These are phyloP conservation scores for Starmerella cellae DNA, from an alignment of 805 yeast species.

Conservation along the genomic window DNA sequence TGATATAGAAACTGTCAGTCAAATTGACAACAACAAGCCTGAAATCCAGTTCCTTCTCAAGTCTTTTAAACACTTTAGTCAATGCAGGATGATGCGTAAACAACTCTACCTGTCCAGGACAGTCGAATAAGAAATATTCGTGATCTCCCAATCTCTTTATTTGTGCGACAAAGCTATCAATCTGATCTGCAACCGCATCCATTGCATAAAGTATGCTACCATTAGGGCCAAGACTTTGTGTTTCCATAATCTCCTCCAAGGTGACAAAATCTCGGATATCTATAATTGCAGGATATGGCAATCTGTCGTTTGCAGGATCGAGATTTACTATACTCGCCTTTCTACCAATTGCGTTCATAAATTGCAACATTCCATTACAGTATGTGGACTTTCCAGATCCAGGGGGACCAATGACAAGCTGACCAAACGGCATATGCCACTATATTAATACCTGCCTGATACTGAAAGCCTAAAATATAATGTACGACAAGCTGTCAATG, in stretches of 20 bases:
- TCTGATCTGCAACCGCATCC: conserved; percentile 46
- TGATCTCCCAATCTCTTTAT: conserved; percentile 43
- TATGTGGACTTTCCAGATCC: conserved; percentile 96
- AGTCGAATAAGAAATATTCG: conserved; percentile 62
- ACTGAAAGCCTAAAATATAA: too few species aligned
- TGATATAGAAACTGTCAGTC: conserved; percentile 68
- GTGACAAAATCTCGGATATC: conserved; percentile 69
- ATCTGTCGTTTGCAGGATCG: conserved; percentile 78
- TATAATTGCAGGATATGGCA: conserved; percentile 58
- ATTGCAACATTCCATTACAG: conserved; percentile 83
- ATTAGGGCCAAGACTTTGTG: conserved; percentile 62
- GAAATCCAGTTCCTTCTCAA: conserved; percentile 53
- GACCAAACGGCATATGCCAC: conserved; percentile 53
- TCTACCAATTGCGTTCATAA: conserved; percentile 86
- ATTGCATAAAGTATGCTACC: conserved; percentile 87
- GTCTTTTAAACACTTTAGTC: conserved; percentile 46
- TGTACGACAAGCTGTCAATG: too few species aligned
- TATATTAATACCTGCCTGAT: too few species aligned
- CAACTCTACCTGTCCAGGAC: conserved; percentile 89
- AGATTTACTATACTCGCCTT: conserved; percentile 71
- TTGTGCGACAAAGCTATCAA: conserved; percentile 46
- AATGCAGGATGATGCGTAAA: conserved; percentile 81
- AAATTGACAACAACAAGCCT: conserved; percentile 63
- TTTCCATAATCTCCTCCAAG: conserved; percentile 65
- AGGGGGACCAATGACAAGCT: conserved; percentile 93